These are phyloP conservation scores for Lichina pygmaea DNA, from an alignment of 495 filamentous ascomycete species.

Conservation along the genomic window DNA sequence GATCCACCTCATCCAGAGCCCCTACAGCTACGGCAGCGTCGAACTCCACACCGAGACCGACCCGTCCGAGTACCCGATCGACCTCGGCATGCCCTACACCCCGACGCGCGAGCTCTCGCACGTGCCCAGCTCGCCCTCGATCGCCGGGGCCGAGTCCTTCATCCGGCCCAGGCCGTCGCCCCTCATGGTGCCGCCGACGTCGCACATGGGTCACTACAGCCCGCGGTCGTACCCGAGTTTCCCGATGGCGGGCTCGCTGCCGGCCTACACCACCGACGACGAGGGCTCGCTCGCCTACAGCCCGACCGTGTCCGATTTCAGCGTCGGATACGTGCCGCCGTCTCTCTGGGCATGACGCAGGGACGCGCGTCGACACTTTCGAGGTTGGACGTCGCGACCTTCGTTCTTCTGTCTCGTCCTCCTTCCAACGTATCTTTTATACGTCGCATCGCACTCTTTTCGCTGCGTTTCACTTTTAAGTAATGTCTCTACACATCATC, in stretches of 20 bases:
- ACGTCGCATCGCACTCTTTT: too few species aligned
- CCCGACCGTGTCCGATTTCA: slow-evolving; percentile 11
- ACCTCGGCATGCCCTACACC: neutral
- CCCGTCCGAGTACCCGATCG: slow-evolving; percentile 1
- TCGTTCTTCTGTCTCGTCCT: neutral
- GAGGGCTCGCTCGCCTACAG: neutral
- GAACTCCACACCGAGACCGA: slow-evolving; percentile 12
- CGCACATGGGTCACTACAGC: neutral
- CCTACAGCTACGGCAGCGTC: neutral
- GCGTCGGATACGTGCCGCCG: slow-evolving; percentile 27
- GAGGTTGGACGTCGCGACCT: neutral
- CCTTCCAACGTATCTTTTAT: too few species aligned
- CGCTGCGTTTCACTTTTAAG: too few species aligned
- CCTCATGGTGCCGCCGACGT: neutral
- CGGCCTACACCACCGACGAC: neutral
- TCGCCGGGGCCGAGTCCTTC: neutral
- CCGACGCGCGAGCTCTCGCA: neutral
- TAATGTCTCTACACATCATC: too few species aligned
- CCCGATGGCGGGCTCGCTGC: neutral
- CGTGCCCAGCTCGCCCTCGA: neutral
- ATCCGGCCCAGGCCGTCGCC: neutral
- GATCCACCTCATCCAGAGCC: slow-evolving; percentile 14
- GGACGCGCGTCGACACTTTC: too few species aligned
- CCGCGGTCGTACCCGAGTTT: neutral
- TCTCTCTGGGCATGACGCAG: slow-evolving; percentile 3